Conservation (phyloP, 495 filamentous ascomycete species). For the Echria macrotheca region DNA sequence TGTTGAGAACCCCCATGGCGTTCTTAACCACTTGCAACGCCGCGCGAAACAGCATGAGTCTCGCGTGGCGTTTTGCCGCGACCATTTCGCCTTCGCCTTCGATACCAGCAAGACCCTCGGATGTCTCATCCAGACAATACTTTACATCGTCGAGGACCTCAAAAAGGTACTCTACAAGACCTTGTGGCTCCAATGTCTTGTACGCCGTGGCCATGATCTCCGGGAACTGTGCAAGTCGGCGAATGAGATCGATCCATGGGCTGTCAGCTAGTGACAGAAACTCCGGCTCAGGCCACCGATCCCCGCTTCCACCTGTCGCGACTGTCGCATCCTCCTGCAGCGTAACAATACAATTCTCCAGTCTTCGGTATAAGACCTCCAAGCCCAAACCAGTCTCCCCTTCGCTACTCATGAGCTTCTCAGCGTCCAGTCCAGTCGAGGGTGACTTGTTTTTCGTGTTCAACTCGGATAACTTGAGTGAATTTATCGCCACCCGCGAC, state of each 20-base stretch:
- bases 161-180: background rate
- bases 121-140: constrained; percentile 3
- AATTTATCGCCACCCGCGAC: constrained; percentile 2
- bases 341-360: background rate
- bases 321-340: background rate
- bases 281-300: background rate
- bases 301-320: background rate
- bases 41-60: background rate
- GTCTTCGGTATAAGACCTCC: background rate
- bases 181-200: constrained; percentile 3
- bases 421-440: background rate
- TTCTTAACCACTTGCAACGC: constrained; percentile 7
- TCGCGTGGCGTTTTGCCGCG: background rate
- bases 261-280: constrained; percentile 1
- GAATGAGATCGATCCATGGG: constrained; percentile 4
- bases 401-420: background rate
- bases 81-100: background rate
- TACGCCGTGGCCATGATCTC: background rate
- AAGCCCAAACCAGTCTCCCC: constrained; percentile 6
- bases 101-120: no score
- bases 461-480: background rate
- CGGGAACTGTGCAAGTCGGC: background rate
- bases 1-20: no score
- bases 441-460: constrained; percentile 4
- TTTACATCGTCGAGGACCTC: constrained; percentile 1